phyloP scores from a whole-genome alignment of 148 eudicot species.

The Vaccinium macrocarpon region DNA sequence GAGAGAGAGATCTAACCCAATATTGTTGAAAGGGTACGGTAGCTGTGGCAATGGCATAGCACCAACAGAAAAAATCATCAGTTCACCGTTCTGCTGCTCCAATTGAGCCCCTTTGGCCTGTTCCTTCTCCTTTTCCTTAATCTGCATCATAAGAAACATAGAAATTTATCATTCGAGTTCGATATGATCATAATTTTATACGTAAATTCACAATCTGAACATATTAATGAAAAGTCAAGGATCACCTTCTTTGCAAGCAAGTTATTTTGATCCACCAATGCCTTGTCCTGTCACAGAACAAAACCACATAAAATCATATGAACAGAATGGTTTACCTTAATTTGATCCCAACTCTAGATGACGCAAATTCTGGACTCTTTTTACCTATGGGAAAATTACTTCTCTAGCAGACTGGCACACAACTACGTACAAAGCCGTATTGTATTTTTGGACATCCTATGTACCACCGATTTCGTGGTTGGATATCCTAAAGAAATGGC shows the following conservation, averaged over 20 bases:
- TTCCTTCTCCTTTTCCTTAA: conserved; percentile 42
- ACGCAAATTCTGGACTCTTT: background rate
- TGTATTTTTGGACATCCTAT: too few species aligned
- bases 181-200: background rate
- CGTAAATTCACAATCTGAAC: background rate
- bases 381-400: background rate
- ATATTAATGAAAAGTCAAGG: background rate
- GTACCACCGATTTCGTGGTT: background rate
- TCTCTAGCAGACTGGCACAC: too few species aligned
- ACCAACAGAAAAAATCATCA: conserved; percentile 26
- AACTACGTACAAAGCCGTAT: too few species aligned
- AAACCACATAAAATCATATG: background rate
- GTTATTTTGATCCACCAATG: conserved; percentile 61
- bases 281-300: conserved; percentile 54
- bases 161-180: background rate
- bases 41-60: conserved; percentile 31
- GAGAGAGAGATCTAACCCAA: conserved; percentile 31
- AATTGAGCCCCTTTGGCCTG: conserved; percentile 27
- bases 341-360: conserved; percentile 24
- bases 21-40: conserved; percentile 29
- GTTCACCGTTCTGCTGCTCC: conserved; percentile 36
- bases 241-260: conserved; percentile 59
- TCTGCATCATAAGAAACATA: conserved; percentile 22
- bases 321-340: conserved; percentile 10
- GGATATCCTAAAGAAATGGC: too few species aligned